phyloP scores from a whole-genome alignment of 345 rosid genomes.

The Eucalyptus viminalis region DNA sequence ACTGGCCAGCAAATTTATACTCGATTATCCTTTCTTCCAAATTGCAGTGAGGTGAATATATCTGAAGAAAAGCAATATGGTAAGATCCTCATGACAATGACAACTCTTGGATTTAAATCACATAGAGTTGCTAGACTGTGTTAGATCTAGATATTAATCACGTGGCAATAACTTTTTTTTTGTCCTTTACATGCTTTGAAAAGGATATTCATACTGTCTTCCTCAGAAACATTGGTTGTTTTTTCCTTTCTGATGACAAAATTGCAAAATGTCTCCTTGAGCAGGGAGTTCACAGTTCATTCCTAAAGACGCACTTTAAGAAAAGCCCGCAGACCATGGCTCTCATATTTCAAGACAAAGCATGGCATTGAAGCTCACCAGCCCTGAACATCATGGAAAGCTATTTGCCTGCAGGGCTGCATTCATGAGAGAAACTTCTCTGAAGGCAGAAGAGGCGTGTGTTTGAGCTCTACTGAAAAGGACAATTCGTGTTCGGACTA shows the following conservation, averaged over 20 bases:
- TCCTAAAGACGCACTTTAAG: accelerated
- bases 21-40: neutral
- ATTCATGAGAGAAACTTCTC: neutral
- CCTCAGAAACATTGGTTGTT: neutral
- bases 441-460: accelerated
- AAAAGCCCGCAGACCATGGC: no score
- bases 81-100: neutral
- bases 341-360: neutral
- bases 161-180: no score
- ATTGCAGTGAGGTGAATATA: neutral
- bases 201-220: neutral
- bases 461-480: no score
- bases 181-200: neutral
- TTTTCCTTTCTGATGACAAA: neutral
- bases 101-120: neutral
- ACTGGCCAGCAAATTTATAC: neutral
- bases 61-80: neutral
- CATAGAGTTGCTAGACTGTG: neutral
- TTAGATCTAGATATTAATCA: neutral
- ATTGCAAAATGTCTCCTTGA: no score
- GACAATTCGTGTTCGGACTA: no score
- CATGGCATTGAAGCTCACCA: neutral
- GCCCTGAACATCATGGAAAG: neutral
- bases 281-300: no score
- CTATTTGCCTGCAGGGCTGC: neutral